These are phyloP conservation scores for Saccharomyces hybrid DNA, from an alignment of 1,139 yeast genomes.

Conservation along the genomic window DNA sequence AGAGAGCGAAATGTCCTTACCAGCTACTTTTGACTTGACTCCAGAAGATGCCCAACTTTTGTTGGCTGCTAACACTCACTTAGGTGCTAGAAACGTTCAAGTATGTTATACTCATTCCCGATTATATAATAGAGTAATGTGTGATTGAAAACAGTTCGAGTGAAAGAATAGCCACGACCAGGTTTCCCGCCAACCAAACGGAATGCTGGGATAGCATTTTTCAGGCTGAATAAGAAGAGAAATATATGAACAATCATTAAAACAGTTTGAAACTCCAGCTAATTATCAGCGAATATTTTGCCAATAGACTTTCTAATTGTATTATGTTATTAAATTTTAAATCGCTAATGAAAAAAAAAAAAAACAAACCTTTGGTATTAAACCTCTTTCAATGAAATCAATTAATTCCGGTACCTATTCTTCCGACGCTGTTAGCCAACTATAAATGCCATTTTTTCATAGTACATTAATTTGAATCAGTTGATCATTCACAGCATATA, in stretches of 20 bases:
- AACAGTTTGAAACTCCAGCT: neutral
- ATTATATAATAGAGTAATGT: neutral
- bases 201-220: neutral
- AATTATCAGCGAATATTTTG: neutral
- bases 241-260: neutral
- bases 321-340: neutral
- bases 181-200: neutral
- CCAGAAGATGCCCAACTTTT: conserved; percentile 99
- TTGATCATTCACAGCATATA: neutral
- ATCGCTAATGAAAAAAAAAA: neutral
- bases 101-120: conserved; percentile 42
- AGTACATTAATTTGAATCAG: neutral
- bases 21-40: conserved; percentile 84
- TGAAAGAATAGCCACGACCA: neutral
- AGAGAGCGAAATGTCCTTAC: conserved; percentile 57
- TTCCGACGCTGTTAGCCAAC: neutral
- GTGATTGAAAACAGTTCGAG: neutral
- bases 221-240: neutral
- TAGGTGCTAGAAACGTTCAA: conserved; percentile 99
- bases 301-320: neutral
- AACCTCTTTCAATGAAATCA: neutral
- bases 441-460: neutral
- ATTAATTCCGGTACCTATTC: neutral
- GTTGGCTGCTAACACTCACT: conserved; percentile 99
- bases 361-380: neutral